These are phyloP conservation scores for Sporothrix phasma DNA, from an alignment of 2,329 filamentous ascomycete genomes.

Conservation along the genomic window DNA sequence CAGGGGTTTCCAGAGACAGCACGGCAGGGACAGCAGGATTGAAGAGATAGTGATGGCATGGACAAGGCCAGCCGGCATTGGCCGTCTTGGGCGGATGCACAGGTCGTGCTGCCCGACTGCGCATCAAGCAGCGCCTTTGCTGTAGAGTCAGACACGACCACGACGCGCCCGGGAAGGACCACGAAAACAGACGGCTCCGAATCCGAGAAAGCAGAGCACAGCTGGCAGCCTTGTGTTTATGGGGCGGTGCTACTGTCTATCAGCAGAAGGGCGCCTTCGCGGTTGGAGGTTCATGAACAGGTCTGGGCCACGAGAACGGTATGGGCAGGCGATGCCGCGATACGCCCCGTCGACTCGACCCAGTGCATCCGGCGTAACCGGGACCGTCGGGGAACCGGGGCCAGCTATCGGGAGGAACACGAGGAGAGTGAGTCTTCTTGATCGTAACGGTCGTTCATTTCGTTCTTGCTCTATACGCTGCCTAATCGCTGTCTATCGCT, in stretches of 20 bases:
- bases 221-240: not conserved
- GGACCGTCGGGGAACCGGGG: not conserved
- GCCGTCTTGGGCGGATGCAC: too few species aligned
- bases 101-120: not conserved
- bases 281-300: not conserved
- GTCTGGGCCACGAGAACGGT: not conserved
- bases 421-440: too few species aligned
- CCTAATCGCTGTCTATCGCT: not conserved
- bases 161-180: not conserved
- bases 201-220: not conserved
- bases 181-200: not conserved
- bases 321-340: not conserved
- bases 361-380: not conserved
- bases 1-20: slow-evolving; percentile 9
- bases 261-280: not conserved
- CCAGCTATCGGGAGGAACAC: too few species aligned
- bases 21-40: not conserved
- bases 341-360: not conserved
- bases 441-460: not conserved
- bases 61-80: not conserved
- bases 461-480: not conserved
- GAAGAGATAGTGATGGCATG: not conserved
- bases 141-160: not conserved
- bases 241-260: not conserved
- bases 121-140: not conserved